A percentile compares a stretch with the other conserved stretches of the same genome.
phyloP scores from a whole-genome alignment of 257 asterid species.

The Orobanche coerulescens region DNA sequence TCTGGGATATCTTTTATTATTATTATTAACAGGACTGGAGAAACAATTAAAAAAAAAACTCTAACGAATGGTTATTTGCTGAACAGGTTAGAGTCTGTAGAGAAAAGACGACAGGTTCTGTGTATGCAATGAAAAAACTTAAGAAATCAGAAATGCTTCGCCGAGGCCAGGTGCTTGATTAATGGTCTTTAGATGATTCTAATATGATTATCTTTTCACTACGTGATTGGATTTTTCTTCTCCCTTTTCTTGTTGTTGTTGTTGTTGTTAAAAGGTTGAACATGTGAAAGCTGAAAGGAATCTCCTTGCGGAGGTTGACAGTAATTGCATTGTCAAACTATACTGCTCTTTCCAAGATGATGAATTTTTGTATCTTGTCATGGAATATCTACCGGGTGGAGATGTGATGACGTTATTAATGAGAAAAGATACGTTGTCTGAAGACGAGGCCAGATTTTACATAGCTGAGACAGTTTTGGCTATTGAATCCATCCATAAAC shows the following conservation, averaged over 20 bases:
- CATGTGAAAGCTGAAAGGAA: constrained; percentile 97
- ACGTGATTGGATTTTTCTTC: constrained; percentile 24
- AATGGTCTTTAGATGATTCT: constrained; percentile 24
- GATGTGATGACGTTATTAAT: constrained; percentile 92
- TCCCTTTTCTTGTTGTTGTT: constrained; percentile 3
- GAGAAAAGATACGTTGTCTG: constrained; percentile 81
- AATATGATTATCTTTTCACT: constrained; percentile 23
- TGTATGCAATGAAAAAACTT: constrained; percentile 95
- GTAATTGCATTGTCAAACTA: constrained; percentile 87
- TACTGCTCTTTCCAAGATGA: constrained; percentile 93
- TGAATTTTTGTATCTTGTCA: constrained; percentile 77
- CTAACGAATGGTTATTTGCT: constrained; percentile 18
- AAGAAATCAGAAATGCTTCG: constrained; percentile 99
- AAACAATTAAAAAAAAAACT: constrained; percentile 4
- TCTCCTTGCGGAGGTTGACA: constrained; percentile 92
- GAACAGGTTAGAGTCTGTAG: constrained; percentile 89
- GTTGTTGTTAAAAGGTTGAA: constrained; percentile 57
- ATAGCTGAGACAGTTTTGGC: constrained; percentile 89
- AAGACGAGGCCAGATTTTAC: constrained; percentile 84
- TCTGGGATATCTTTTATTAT: neutral
- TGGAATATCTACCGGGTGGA: constrained; percentile 98
- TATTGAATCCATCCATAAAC: constrained; percentile 84
- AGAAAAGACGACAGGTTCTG: constrained; percentile 86
- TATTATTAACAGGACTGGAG: no score
- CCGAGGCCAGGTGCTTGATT: constrained; percentile 86